These are phyloP conservation scores for Fusarium proliferatum DNA, from an alignment of 2,329 filamentous ascomycete species.

Conservation along the genomic window DNA sequence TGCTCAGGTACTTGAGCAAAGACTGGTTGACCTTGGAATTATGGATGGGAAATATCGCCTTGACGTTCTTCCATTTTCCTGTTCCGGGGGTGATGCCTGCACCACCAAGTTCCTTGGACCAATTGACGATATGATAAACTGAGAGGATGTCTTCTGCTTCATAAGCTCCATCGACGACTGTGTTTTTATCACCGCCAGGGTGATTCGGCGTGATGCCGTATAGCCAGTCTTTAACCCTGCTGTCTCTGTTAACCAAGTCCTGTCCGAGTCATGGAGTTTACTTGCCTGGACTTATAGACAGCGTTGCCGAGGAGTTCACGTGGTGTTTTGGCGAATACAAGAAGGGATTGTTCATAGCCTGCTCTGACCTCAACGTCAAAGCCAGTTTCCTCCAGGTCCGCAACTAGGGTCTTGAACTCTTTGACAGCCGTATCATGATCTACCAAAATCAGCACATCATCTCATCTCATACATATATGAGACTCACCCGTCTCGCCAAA, in stretches of 20 bases:
- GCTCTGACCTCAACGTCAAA: constrained; percentile 78
- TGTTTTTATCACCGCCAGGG: constrained; percentile 65
- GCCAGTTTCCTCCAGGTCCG: constrained; percentile 70
- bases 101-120: constrained; percentile 67
- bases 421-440: constrained; percentile 50
- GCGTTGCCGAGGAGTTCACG: constrained; percentile 71
- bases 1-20: constrained; percentile 67
- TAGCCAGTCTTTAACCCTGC: constrained; percentile 79
- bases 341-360: constrained; percentile 73
- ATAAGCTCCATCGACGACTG: constrained; percentile 60
- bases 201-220: constrained; percentile 74
- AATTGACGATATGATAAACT: constrained; percentile 74
- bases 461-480: accelerated
- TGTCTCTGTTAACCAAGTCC: not conserved
- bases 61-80: constrained; percentile 70
- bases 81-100: constrained; percentile 69
- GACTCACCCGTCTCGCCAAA: constrained; percentile 50
- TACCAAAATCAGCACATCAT: not conserved
- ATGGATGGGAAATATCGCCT: constrained; percentile 71
- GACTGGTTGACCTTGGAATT: constrained; percentile 66
- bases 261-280: accelerated
- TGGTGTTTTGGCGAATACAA: constrained; percentile 74
- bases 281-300: constrained; percentile 74
- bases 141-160: constrained; percentile 78
- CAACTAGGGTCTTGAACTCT: constrained; percentile 60